Evolutionary conservation across 2,329 filamentous ascomycete genomes (phyloP).

Genomic region (Tothia fuscella): DNA sequence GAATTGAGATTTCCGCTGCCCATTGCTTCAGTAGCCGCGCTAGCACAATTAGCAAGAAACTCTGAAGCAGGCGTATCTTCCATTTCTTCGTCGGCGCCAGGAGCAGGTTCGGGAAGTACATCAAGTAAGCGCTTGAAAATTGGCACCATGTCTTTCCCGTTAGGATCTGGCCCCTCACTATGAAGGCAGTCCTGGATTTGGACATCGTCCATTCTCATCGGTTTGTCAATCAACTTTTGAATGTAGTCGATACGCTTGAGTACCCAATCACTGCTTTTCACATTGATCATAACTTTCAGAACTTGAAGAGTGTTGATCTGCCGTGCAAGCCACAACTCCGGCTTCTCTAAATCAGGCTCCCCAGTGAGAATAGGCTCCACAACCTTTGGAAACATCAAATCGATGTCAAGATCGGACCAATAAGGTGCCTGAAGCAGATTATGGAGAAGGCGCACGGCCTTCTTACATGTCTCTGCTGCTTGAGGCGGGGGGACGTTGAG

Average conservation of each 20-base stretch:
- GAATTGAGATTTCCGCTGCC: constrained; percentile 71
- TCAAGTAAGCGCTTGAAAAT: constrained; percentile 75
- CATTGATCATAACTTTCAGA: constrained; percentile 76
- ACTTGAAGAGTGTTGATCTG: constrained; percentile 94
- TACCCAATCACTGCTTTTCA: constrained; percentile 85
- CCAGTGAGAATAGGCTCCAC: constrained; percentile 75
- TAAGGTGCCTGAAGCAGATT: constrained; percentile 77
- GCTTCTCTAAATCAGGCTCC: constrained; percentile 45
- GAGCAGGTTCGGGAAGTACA: constrained; percentile 64
- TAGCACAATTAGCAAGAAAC: constrained; percentile 72
- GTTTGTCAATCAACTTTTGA: constrained; percentile 83
- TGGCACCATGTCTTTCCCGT: constrained; percentile 45
- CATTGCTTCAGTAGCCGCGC: constrained; percentile 78
- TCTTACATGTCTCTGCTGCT: constrained; percentile 69
- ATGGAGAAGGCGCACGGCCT: constrained; percentile 67
- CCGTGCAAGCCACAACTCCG: constrained; percentile 66
- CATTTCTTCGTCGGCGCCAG: constrained; percentile 75
- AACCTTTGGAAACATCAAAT: constrained; percentile 71
- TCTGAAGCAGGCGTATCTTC: constrained; percentile 67
- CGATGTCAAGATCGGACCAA: constrained; percentile 86
- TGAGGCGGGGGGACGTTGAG: constrained; percentile 33
- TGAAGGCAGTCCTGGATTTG: constrained; percentile 93
- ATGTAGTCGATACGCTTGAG: constrained; percentile 62
- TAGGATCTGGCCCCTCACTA: constrained; percentile 50
- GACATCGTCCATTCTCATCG: constrained; percentile 73